phyloP scores from a whole-genome alignment of 2,329 filamentous ascomycete species.

The Fusarium torulosum region DNA sequence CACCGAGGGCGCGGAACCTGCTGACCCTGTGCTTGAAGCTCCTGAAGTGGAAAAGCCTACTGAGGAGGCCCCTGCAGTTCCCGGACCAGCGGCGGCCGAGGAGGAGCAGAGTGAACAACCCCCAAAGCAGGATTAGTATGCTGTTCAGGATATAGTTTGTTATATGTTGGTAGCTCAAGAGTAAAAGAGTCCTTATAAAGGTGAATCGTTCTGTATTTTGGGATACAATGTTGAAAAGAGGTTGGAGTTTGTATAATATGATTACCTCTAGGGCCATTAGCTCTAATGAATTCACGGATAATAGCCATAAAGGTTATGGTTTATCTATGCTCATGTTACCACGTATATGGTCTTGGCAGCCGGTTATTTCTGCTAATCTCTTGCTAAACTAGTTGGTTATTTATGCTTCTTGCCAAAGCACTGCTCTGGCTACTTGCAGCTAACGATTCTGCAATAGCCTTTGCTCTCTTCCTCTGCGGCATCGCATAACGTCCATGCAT shows the following conservation, averaged over 20 bases:
- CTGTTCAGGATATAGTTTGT: not conserved
- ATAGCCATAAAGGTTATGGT: constrained; percentile 18
- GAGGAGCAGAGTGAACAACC: constrained; percentile 25
- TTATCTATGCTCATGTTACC: not conserved
- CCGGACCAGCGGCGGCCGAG: constrained; percentile 9
- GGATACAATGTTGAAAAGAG: constrained; percentile 12
- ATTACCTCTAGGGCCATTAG: constrained; percentile 8
- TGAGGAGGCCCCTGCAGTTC: not conserved
- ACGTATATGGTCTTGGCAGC: not conserved
- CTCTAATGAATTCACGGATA: constrained; percentile 34
- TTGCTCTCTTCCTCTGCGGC: constrained; percentile 34
- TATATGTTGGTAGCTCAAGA: too few relatives aligned
- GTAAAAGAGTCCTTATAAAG: not conserved
- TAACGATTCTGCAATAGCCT: not conserved
- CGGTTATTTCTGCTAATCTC: not conserved
- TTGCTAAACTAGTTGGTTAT: not conserved
- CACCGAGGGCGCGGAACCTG: constrained; percentile 13
- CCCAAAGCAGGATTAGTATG: constrained; percentile 11
- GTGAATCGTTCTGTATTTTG: not conserved
- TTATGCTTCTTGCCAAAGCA: constrained; percentile 1
- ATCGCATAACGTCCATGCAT: constrained; percentile 65
- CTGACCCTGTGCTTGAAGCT: constrained; percentile 31
- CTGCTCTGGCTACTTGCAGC: constrained; percentile 2
- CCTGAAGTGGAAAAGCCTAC: not conserved
- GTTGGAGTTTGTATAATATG: constrained; percentile 37